Conservation (phyloP, 2,329 filamentous ascomycete species). For the Sclerotinia subarctica region DNA sequence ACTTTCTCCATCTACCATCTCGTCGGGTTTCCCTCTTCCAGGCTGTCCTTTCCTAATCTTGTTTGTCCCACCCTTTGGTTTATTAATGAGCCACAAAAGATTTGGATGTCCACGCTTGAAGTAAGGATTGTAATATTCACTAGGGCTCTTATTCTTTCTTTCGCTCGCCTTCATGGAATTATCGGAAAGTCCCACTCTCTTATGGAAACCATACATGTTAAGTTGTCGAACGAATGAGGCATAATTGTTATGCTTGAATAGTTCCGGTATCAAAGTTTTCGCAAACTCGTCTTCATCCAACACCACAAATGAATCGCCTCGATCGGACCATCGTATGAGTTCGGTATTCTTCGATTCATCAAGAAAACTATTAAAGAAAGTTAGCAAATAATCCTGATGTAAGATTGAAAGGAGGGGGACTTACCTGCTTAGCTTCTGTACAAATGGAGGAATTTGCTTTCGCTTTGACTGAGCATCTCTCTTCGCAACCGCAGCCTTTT, state of each 20-base stretch:
- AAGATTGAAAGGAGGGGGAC: constrained; percentile 33
- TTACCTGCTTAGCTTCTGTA: constrained; percentile 96
- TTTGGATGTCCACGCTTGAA: constrained; percentile 92
- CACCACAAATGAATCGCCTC: constrained; percentile 94
- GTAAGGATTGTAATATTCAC: constrained; percentile 96
- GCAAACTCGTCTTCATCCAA: constrained; percentile 91
- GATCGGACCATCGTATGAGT: constrained; percentile 93
- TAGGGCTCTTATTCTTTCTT: constrained; percentile 94
- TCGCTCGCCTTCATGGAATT: constrained; percentile 98
- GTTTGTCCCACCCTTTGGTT: constrained; percentile 71
- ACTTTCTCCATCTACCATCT: constrained; percentile 66
- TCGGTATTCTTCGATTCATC: constrained; percentile 92
- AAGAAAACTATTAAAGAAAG: constrained; percentile 64
- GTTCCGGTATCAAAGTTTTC: constrained; percentile 67
- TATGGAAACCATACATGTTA: constrained; percentile 63
- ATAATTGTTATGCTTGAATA: constrained; percentile 79
- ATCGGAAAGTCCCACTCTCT: constrained; percentile 83
- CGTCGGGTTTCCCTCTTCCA: constrained; percentile 53
- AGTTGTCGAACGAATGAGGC: constrained; percentile 73
- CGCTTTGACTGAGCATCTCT: constrained; percentile 83
- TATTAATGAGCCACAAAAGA: constrained; percentile 92
- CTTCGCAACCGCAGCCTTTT: constrained; percentile 76
- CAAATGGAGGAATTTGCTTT: constrained; percentile 96
- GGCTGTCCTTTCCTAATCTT: constrained; percentile 51
- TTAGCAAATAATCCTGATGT: constrained; percentile 31